Percentiles rank a stretch among this genome's conserved stretches.
Conservation (phyloP, 495 filamentous ascomycete genomes). For the Annulohypoxylon stygium region DNA sequence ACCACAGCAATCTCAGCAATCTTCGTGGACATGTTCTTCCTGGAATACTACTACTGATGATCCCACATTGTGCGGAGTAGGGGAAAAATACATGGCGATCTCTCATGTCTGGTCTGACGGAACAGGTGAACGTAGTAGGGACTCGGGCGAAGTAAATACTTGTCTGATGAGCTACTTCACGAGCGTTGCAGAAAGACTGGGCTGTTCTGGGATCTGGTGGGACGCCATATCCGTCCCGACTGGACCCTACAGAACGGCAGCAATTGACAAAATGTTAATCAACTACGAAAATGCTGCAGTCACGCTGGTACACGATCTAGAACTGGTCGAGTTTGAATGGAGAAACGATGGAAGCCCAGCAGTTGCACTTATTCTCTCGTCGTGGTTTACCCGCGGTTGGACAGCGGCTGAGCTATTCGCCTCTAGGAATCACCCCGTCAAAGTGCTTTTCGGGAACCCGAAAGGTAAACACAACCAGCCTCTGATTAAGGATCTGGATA, state of each 20-base stretch:
- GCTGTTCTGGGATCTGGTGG: constrained; percentile 44
- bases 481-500: constrained; percentile 53
- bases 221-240: constrained; percentile 40
- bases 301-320: constrained; percentile 53
- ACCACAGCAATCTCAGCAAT: background rate
- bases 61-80: background rate
- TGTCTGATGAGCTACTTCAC: constrained; percentile 37
- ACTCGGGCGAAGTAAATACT: constrained; percentile 26
- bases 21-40: background rate
- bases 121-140: constrained; percentile 30
- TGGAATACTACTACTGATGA: background rate
- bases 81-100: constrained; percentile 33
- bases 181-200: constrained; percentile 10
- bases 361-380: constrained; percentile 43
- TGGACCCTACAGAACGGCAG: constrained; percentile 14
- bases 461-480: background rate
- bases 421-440: constrained; percentile 44
- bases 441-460: constrained; percentile 51
- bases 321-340: constrained; percentile 51
- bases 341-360: constrained; percentile 39
- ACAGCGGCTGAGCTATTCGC: constrained; percentile 51
- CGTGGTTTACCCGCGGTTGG: constrained; percentile 50
- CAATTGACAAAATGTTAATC: constrained; percentile 42
- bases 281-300: constrained; percentile 47
- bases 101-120: constrained; percentile 48